A percentile compares a stretch with the other conserved stretches of the same genome.
Conservation (phyloP, 106 monocot genomes). For the Dendrobium nobile region DNA sequence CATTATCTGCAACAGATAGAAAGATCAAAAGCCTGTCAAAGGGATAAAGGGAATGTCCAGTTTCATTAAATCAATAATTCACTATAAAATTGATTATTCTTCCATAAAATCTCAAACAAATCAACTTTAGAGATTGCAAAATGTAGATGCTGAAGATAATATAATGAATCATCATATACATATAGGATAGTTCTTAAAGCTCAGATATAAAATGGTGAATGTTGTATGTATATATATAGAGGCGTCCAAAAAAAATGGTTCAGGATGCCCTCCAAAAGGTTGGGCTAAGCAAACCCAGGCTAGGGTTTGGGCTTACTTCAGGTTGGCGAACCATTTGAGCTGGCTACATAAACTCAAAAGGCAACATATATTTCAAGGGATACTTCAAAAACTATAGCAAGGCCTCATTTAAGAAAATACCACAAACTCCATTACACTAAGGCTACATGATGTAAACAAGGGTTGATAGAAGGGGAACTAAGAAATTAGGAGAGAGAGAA, state of each 20-base stretch:
- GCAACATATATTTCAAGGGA: too few species aligned
- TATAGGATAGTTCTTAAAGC: neutral
- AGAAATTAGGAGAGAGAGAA: too few species aligned
- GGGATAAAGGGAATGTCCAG: neutral
- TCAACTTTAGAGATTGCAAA: neutral
- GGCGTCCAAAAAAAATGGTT: neutral
- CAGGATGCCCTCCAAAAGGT: neutral
- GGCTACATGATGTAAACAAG: too few species aligned
- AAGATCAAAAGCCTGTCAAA: neutral
- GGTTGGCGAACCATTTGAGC: too few species aligned
- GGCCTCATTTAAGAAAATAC: too few species aligned
- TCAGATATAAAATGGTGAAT: neutral
- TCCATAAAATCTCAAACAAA: neutral
- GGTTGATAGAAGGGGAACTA: too few species aligned
- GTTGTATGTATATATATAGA: neutral
- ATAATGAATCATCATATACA: neutral
- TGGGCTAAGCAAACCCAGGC: too few species aligned
- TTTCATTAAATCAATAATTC: neutral
- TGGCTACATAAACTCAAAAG: too few species aligned
- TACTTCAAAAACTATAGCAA: too few species aligned
- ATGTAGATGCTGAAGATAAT: slow-evolving; percentile 2
- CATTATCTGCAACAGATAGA: slow-evolving; percentile 45
- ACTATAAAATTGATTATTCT: neutral
- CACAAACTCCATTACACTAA: too few species aligned
- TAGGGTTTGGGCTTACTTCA: too few species aligned